These are phyloP conservation scores for Acmispon strigosus DNA, from an alignment of 306 rosid genomes.

Conservation along the genomic window DNA sequence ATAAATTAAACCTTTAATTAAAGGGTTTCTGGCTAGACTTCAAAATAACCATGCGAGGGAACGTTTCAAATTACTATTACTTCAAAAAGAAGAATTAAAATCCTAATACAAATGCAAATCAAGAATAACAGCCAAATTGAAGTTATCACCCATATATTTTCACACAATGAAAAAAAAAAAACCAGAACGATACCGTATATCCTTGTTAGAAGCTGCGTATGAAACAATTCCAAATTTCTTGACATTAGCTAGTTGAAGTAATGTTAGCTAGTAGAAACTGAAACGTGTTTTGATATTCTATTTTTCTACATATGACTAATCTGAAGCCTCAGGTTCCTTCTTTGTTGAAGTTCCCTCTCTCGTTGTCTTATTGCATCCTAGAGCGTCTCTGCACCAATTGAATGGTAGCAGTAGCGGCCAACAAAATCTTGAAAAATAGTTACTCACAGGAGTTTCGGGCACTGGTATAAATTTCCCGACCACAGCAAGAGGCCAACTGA, in stretches of 20 bases:
- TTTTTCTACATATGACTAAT: constrained; percentile 15
- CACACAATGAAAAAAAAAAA: not conserved
- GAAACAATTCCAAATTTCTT: not conserved
- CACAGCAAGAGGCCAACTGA: constrained; percentile 95
- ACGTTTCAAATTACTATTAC: not conserved
- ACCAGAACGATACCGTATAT: not conserved
- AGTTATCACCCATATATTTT: not conserved
- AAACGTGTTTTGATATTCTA: not conserved
- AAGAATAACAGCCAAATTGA: not conserved
- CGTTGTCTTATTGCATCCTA: too few relatives aligned
- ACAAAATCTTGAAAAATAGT: constrained; percentile 10
- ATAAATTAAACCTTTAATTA: not conserved
- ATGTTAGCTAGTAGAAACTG: constrained; percentile 7
- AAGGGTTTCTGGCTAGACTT: not conserved
- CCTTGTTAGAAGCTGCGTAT: constrained; percentile 24
- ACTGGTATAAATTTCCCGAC: constrained; percentile 83
- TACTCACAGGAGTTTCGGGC: constrained; percentile 36
- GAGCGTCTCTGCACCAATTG: too few relatives aligned
- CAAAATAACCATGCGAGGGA: not conserved
- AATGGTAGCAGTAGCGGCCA: not conserved
- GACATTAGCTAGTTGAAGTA: not conserved
- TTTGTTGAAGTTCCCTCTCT: not conserved
- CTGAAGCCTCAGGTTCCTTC: constrained; percentile 15
- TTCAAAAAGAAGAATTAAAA: not conserved
- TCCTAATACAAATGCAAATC: not conserved